Percentiles rank a stretch among this genome's conserved stretches.
Conservation (phyloP, 108 stramenopile genomes). For the Schizochytrium sp. region DNA sequence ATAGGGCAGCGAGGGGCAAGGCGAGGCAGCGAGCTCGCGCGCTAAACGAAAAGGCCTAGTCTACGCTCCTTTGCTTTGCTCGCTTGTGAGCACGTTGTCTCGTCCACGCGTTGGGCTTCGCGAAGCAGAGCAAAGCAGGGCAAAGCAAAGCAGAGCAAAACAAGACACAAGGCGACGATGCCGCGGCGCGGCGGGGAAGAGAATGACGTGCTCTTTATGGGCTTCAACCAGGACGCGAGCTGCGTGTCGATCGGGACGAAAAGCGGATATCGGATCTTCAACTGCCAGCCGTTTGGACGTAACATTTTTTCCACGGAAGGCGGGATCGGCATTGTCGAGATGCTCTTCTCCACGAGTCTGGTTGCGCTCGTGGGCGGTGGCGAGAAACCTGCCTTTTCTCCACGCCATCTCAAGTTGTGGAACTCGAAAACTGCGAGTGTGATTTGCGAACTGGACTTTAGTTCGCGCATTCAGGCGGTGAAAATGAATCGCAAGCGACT, state of each 20-base stretch:
- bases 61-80: too few species aligned
- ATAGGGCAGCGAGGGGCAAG: too few species aligned
- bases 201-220: neutral
- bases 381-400: slow-evolving; percentile 38
- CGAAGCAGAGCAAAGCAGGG: neutral
- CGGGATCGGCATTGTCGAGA: slow-evolving; percentile 45
- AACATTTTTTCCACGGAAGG: slow-evolving; percentile 24
- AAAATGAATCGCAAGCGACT: slow-evolving; percentile 43
- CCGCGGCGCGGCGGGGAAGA: neutral
- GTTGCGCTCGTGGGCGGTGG: slow-evolving; percentile 46
- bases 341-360: slow-evolving; percentile 49
- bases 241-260: slow-evolving; percentile 12
- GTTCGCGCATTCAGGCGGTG: slow-evolving; percentile 34
- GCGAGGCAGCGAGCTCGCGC: too few species aligned
- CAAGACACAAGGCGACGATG: neutral
- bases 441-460: slow-evolving; percentile 45
- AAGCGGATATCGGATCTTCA: slow-evolving; percentile 17
- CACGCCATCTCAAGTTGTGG: slow-evolving; percentile 41
- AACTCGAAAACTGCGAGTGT: slow-evolving; percentile 40
- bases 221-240: slow-evolving; percentile 17
- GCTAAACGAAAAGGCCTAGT: too few species aligned
- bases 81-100: neutral
- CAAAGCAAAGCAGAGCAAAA: too few species aligned
- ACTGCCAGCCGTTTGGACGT: slow-evolving; percentile 14
- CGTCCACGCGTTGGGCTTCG: neutral